Evolutionary conservation across 257 asterid genomes (phyloP), one percentile per base, ranked within the genome.

Genomic region (Forsythia suspensa): DNA sequence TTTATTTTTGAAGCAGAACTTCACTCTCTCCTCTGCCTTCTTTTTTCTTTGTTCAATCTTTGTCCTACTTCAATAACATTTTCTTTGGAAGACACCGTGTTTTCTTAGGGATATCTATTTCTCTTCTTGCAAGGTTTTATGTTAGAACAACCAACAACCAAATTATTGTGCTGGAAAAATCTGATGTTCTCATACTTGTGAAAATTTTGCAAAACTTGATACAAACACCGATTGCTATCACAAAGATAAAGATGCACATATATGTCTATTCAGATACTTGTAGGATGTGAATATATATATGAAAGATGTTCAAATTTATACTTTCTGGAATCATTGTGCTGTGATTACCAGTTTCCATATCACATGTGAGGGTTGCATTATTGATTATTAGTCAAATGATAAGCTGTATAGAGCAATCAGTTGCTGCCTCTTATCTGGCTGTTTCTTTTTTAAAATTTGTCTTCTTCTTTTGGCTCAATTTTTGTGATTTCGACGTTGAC

Each of bases 291-390:
- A 24, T 24, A 24, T 24, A 24, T 24, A 24, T 24, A 24, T 24
- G 34, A 29, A 29, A 29, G 34, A 1, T 29, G 34, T 29, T 29
- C 34, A 1, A 29, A 29, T 29, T 29, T 29, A 29, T 1, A 29
- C 34, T 29, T 29, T 29, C 34, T 71, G 55, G 80, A 59, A 63
- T 65, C 67, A 40, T 46, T 43, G 5, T 69, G 3, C 36, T 74
- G 42, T 65, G 57, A 71, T 81, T 70, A 73, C 8, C 41, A 75
- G 67, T 78, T 75, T 80, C 37, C 73, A n/a, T n/a, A 10, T 73
- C 69, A 46, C 66, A 16, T 63, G 57, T 42, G 57, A 76, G 66
- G 67, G 76, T 72, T 67, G 46, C 57, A 44, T 77, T 20, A 37
- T 38, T 66, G 69, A 55, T 9, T 41, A 73, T 65, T 78, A 7